Evolutionary conservation across 2,329 filamentous ascomycete species (phyloP).

Genomic region (Colletotrichum sp.): DNA sequence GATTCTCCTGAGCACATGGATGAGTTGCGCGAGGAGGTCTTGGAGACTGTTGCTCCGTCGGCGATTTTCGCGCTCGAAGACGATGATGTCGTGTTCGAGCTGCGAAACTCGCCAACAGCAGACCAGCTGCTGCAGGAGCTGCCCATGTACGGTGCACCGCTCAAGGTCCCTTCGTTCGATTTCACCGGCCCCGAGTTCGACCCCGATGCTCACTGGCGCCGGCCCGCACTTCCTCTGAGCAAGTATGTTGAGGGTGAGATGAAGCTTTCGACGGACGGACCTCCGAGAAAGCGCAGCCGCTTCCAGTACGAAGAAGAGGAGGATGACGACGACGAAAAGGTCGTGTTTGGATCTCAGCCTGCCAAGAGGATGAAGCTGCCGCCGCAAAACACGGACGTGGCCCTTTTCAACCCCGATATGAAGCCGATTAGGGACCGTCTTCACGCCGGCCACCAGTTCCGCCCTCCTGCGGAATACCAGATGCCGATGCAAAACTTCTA

Average conservation of each 20-base stretch:
- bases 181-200: conserved; percentile 62
- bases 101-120: conserved; percentile 75
- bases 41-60: conserved; percentile 68
- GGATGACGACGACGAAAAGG: conserved; percentile 55
- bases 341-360: conserved; percentile 37
- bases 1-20: conserved; percentile 57
- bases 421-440: conserved; percentile 88
- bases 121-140: conserved; percentile 82
- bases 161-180: conserved; percentile 63
- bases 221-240: conserved; percentile 81
- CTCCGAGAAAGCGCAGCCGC: conserved; percentile 78
- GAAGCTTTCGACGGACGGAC: conserved; percentile 67
- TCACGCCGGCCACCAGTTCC: conserved; percentile 89
- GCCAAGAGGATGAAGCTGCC: conserved; percentile 50
- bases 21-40: conserved; percentile 43
- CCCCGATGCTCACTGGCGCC: conserved; percentile 75
- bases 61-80: conserved; percentile 83
- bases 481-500: conserved; percentile 95
- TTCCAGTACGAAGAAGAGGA: conserved; percentile 81
- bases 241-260: conserved; percentile 87
- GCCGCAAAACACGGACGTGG: conserved; percentile 77
- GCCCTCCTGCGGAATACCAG: conserved; percentile 86
- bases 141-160: conserved; percentile 75
- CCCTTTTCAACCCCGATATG: conserved; percentile 88
- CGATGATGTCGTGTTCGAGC: conserved; percentile 80